phyloP scores from a whole-genome alignment of 2,329 filamentous ascomycete species.

The Aureobasidium pullulans region DNA sequence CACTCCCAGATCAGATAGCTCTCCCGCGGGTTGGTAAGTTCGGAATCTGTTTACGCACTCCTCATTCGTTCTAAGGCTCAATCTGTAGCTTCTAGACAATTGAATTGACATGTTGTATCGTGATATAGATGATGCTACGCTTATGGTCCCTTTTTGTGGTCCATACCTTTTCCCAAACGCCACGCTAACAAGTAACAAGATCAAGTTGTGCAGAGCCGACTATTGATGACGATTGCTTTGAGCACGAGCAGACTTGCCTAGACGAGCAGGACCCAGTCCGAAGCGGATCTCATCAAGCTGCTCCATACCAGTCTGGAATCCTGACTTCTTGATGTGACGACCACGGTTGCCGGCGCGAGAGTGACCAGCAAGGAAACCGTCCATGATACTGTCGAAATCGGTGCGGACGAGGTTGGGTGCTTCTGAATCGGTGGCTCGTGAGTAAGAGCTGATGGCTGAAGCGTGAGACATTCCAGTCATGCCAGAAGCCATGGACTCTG shows the following conservation, averaged over 20 bases:
- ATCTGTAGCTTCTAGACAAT: no score
- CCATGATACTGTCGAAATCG: constrained; percentile 86
- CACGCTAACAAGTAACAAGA: background rate
- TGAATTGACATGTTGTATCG: background rate
- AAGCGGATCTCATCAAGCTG: constrained; percentile 85
- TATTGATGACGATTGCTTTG: background rate
- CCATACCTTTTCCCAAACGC: background rate
- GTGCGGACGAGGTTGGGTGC: constrained; percentile 51
- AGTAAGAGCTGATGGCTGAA: constrained; percentile 26
- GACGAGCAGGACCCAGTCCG: constrained; percentile 67
- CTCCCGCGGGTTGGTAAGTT: no score
- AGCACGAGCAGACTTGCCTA: constrained; percentile 29
- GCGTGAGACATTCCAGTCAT: constrained; percentile 31
- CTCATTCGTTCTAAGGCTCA: no score
- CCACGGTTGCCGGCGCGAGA: constrained; percentile 57
- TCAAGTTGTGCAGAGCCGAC: background rate
- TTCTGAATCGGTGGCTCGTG: constrained; percentile 28
- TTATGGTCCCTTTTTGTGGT: background rate
- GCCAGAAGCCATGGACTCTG: constrained; percentile 38
- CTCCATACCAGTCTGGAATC: constrained; percentile 71
- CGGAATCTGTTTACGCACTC: no score
- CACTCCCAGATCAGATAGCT: no score
- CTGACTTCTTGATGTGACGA: constrained; percentile 64
- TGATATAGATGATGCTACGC: constrained; percentile 1
- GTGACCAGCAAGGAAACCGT: constrained; percentile 79